Conservation (phyloP, 371 early-diverging fungal genomes). For the Circinella minor region DNA sequence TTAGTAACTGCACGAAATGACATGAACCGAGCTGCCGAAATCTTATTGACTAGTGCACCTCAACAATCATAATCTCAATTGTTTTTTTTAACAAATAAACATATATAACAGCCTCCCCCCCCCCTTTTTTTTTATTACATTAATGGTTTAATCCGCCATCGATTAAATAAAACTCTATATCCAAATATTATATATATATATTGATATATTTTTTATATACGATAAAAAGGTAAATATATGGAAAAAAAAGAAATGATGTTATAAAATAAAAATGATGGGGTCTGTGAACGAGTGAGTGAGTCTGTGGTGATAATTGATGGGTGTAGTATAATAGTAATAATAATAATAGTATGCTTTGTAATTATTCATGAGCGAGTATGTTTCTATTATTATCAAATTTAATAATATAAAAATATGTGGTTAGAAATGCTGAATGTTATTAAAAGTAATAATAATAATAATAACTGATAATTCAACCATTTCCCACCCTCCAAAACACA, state of each 20-base stretch:
- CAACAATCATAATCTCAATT: not conserved
- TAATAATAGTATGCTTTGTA: not conserved
- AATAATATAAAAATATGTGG: not conserved
- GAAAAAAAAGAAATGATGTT: too few species aligned
- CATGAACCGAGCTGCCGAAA: conserved; percentile 62
- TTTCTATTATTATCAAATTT: conserved; percentile 8
- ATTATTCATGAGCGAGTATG: conserved; percentile 20
- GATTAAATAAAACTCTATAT: too few species aligned
- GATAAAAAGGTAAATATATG: too few species aligned
- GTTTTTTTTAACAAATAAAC: not conserved
- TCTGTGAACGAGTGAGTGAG: too few species aligned
- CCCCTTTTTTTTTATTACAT: too few species aligned
- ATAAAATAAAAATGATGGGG: too few species aligned
- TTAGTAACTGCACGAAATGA: conserved; percentile 60
- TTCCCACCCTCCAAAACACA: not conserved
- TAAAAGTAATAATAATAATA: not conserved
- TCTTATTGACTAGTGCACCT: conserved; percentile 42
- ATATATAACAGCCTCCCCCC: not conserved
- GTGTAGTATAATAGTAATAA: not conserved
- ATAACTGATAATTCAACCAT: not conserved
- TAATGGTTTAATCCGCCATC: too few species aligned
- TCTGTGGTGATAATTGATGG: too few species aligned
- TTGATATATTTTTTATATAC: too few species aligned
- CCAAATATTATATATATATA: too few species aligned
- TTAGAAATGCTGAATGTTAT: too few species aligned